These are phyloP conservation scores for Scytalidium sp. DNA, from an alignment of 2,329 filamentous ascomycete genomes.

Conservation along the genomic window DNA sequence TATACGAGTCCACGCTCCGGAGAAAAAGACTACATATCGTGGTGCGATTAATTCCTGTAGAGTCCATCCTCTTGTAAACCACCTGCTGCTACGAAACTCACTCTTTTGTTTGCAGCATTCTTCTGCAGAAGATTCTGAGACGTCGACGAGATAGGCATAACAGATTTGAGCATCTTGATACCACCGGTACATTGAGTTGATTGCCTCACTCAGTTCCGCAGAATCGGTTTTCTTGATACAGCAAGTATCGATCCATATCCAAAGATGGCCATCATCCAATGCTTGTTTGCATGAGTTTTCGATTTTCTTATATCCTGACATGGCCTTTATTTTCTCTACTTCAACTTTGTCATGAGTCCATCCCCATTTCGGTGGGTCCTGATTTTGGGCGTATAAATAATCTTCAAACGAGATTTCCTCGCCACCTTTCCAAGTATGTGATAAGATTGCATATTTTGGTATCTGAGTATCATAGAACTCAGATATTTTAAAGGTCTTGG, in stretches of 20 bases:
- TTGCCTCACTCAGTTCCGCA: no score
- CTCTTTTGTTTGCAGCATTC: background rate
- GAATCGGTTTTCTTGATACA: constrained; percentile 10
- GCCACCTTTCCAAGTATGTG: background rate
- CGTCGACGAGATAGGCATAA: constrained; percentile 7
- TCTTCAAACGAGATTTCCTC: background rate
- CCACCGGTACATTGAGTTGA: background rate
- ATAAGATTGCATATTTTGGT: background rate
- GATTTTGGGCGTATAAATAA: no score
- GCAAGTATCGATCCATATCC: constrained; percentile 10
- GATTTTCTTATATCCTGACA: background rate
- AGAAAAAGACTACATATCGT: constrained; percentile 1
- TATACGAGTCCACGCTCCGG: constrained; percentile 3
- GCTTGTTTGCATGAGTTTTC: constrained; percentile 1
- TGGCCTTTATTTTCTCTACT: background rate
- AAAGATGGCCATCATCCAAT: background rate
- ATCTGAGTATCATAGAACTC: background rate
- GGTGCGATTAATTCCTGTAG: constrained; percentile 2
- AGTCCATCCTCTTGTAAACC: constrained; percentile 11
- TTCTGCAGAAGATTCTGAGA: background rate
- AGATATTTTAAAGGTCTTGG: background rate
- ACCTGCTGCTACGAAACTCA: background rate
- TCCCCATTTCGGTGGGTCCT: no score
- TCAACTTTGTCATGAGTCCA: background rate
- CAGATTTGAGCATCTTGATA: constrained; percentile 7